These are phyloP conservation scores for Amyloporia xantha DNA, from an alignment of 768 basidiomycete species.

Conservation along the genomic window DNA sequence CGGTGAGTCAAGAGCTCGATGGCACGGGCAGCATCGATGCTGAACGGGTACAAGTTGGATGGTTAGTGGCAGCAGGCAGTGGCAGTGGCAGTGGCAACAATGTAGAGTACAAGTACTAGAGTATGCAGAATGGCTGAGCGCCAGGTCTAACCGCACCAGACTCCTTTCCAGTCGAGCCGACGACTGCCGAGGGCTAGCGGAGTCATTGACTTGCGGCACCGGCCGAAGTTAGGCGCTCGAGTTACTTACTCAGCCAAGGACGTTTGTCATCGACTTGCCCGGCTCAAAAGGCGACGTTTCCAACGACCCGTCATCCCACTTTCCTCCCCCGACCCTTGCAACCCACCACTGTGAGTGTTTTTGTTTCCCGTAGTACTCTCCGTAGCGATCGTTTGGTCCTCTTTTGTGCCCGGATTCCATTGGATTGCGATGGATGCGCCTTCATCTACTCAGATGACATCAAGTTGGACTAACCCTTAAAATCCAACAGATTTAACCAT, in stretches of 20 bases:
- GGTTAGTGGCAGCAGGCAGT: too few species aligned
- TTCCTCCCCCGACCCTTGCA: slow-evolving; percentile 10
- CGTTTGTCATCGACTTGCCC: slow-evolving; percentile 17
- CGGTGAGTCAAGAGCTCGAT: too few species aligned
- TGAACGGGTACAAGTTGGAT: too few species aligned
- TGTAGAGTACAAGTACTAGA: too few species aligned
- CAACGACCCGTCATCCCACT: too few species aligned
- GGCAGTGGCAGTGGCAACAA: too few species aligned
- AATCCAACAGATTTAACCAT: slow-evolving; percentile 38
- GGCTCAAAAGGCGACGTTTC: slow-evolving; percentile 15
- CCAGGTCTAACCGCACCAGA: too few species aligned
- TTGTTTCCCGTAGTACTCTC: slow-evolving; percentile 1
- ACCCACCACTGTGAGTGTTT: slow-evolving; percentile 13
- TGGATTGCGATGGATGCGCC: slow-evolving; percentile 22
- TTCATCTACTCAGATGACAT: slow-evolving; percentile 16
- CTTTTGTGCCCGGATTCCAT: too few species aligned
- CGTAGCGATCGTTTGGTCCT: too few species aligned
- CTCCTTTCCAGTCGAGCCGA: background rate
- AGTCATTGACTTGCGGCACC: too few species aligned
- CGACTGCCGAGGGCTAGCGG: background rate
- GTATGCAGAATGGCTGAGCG: too few species aligned
- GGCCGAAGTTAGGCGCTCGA: background rate
- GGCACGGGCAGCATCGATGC: too few species aligned
- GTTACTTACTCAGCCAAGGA: slow-evolving; percentile 18
- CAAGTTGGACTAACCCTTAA: slow-evolving; percentile 6